A percentile compares a stretch with the other conserved stretches of the same genome.
phyloP scores from a whole-genome alignment of 345 rosid species.

The Noccaea caerulescens region DNA sequence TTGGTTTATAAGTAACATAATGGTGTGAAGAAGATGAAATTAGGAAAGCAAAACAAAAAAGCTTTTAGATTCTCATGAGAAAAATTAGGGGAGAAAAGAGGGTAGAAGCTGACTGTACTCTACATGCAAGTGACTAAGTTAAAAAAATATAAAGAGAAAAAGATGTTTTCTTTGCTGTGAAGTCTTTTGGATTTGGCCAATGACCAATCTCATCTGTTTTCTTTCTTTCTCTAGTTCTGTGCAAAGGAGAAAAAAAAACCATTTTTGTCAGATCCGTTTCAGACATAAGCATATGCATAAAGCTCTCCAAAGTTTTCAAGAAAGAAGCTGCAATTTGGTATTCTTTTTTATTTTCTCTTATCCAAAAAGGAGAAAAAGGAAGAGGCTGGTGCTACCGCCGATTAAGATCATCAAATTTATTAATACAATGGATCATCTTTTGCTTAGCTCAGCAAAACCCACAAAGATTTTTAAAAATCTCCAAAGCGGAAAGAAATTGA shows the following conservation, averaged over 20 bases:
- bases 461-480: slow-evolving; percentile 32
- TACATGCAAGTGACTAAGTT: slow-evolving; percentile 45
- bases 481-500: slow-evolving; percentile 40
- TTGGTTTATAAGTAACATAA: slow-evolving; percentile 39
- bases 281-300: slow-evolving; percentile 47
- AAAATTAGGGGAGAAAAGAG: slow-evolving; percentile 33
- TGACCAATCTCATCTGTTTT: slow-evolving; percentile 33
- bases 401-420: slow-evolving; percentile 31
- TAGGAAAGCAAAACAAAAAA: slow-evolving; percentile 44
- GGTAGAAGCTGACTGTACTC: slow-evolving; percentile 43
- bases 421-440: slow-evolving; percentile 29
- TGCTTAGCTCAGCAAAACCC: slow-evolving; percentile 49
- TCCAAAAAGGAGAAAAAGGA: slow-evolving; percentile 41
- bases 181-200: slow-evolving; percentile 49
- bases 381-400: slow-evolving; percentile 23
- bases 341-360: slow-evolving; percentile 21
- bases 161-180: slow-evolving; percentile 63
- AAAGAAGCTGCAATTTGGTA: slow-evolving; percentile 41
- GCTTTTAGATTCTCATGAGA: slow-evolving; percentile 37
- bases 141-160: slow-evolving; percentile 39
- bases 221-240: slow-evolving; percentile 9
- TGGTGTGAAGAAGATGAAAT: slow-evolving; percentile 22
- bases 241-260: slow-evolving; percentile 27
- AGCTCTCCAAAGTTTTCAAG: slow-evolving; percentile 40
- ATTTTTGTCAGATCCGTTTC: slow-evolving; percentile 44